Evolutionary conservation across 2,329 filamentous ascomycete genomes (phyloP).

Genomic region (Cladosporium austrohemisphaericum): DNA sequence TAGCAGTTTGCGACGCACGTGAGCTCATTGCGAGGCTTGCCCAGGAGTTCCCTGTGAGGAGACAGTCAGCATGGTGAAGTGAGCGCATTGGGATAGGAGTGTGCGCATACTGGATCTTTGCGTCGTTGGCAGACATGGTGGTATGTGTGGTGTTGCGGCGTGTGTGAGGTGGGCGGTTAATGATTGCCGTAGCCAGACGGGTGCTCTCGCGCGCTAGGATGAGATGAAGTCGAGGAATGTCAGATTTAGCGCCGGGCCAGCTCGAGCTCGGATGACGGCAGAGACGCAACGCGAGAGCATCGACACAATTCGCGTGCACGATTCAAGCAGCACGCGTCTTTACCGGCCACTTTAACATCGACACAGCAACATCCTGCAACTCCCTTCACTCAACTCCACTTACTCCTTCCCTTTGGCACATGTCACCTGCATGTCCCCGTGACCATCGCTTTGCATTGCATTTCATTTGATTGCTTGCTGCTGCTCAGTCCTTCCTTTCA

Average conservation of each 20-base stretch:
- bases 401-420: constrained; percentile 7
- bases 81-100: neutral
- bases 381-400: neutral
- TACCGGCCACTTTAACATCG: neutral
- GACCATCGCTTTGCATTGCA: constrained; percentile 1
- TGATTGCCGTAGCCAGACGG: too few species aligned
- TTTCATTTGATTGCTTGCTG: constrained; percentile 6
- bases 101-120: constrained; percentile 41
- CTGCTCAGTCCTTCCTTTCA: neutral
- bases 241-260: too few species aligned
- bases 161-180: neutral
- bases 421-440: constrained; percentile 1
- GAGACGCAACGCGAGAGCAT: neutral
- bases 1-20: constrained; percentile 66
- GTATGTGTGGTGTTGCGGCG: neutral
- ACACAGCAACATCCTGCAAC: neutral
- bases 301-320: too few species aligned
- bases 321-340: too few species aligned
- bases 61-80: constrained; percentile 26
- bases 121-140: constrained; percentile 34
- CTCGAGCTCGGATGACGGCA: neutral
- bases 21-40: constrained; percentile 83
- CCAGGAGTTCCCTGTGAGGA: constrained; percentile 71
- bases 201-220: neutral
- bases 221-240: too few species aligned